These are phyloP conservation scores for Lojkania enalia DNA, from an alignment of 2,329 filamentous ascomycete genomes.

Conservation along the genomic window DNA sequence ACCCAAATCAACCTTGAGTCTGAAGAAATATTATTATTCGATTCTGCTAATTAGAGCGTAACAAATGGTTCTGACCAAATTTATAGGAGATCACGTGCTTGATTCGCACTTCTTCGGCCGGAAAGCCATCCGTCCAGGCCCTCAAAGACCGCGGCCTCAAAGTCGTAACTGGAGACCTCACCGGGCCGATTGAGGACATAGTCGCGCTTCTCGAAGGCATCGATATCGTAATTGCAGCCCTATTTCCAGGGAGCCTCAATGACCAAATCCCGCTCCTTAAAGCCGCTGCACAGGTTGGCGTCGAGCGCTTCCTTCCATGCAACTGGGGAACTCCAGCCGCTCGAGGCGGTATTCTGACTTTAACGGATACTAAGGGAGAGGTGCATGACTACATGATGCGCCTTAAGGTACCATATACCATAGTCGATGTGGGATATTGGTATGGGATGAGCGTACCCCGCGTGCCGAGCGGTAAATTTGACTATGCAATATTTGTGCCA, in stretches of 20 bases:
- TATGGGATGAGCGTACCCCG: constrained; percentile 54
- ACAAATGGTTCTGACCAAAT: neutral
- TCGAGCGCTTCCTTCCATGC: constrained; percentile 16
- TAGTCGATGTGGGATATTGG: constrained; percentile 64
- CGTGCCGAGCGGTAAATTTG: constrained; percentile 51
- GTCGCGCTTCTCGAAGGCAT: constrained; percentile 40
- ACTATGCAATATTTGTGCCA: constrained; percentile 42
- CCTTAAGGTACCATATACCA: constrained; percentile 57
- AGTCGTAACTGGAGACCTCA: constrained; percentile 51
- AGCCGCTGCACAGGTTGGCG: constrained; percentile 7
- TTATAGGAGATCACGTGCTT: constrained; percentile 55
- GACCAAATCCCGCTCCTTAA: constrained; percentile 12
- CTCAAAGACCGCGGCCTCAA: constrained; percentile 50
- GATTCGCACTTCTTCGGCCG: constrained; percentile 51
- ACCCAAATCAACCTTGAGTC: too few relatives aligned
- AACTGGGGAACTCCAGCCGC: constrained; percentile 12
- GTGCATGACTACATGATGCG: constrained; percentile 55
- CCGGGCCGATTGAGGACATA: constrained; percentile 47
- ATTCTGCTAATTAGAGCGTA: neutral
- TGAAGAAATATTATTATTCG: too few relatives aligned
- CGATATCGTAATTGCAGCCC: constrained; percentile 25
- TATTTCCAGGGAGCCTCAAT: constrained; percentile 1
- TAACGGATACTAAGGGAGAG: constrained; percentile 55
- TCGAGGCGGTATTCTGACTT: constrained; percentile 31
- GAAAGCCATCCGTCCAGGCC: constrained; percentile 49